These are phyloP conservation scores for Chlorociboria aeruginascens DNA, from an alignment of 495 filamentous ascomycete genomes.

Conservation along the genomic window DNA sequence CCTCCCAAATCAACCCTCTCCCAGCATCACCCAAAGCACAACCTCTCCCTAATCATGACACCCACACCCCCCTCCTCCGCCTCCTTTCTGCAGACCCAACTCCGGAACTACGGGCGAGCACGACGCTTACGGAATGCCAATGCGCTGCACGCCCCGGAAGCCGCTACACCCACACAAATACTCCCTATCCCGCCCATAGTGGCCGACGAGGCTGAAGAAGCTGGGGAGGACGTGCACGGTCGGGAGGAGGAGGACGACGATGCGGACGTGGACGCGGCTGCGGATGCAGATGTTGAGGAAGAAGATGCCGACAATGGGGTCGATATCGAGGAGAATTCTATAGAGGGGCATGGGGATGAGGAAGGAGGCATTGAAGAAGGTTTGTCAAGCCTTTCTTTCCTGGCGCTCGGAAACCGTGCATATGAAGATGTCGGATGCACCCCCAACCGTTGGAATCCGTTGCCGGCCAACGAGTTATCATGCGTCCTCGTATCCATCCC, in stretches of 20 bases:
- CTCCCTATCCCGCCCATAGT: conserved; percentile 20
- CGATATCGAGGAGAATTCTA: conserved; percentile 14
- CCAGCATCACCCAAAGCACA: too few relatives aligned
- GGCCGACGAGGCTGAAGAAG: conserved; percentile 16
- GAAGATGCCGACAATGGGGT: conserved; percentile 11
- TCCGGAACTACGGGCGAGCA: conserved; percentile 1
- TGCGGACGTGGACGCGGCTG: too few relatives aligned
- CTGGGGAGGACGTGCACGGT: conserved; percentile 19
- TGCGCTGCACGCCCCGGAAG: conserved; percentile 14
- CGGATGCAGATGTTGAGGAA: conserved; percentile 16
- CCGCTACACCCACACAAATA: conserved; percentile 16
- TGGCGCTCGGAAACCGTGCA: too few relatives aligned
- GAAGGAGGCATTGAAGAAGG: conserved; percentile 25
- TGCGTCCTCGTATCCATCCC: too few relatives aligned
- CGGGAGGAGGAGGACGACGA: conserved; percentile 19
- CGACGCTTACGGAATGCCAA: conserved; percentile 8
- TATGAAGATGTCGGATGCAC: too few relatives aligned
- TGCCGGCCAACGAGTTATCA: too few relatives aligned
- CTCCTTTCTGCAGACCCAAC: not conserved
- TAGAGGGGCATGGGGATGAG: too few relatives aligned
- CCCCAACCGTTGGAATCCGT: too few relatives aligned
- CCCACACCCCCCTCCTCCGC: conserved; percentile 6
- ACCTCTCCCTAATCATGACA: conserved; percentile 3
- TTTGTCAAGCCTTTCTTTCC: conserved; percentile 15
- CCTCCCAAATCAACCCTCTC: too few relatives aligned